phyloP scores from a whole-genome alignment of 1,284 basidiomycete genomes.

The Cryptococcus sp. region DNA sequence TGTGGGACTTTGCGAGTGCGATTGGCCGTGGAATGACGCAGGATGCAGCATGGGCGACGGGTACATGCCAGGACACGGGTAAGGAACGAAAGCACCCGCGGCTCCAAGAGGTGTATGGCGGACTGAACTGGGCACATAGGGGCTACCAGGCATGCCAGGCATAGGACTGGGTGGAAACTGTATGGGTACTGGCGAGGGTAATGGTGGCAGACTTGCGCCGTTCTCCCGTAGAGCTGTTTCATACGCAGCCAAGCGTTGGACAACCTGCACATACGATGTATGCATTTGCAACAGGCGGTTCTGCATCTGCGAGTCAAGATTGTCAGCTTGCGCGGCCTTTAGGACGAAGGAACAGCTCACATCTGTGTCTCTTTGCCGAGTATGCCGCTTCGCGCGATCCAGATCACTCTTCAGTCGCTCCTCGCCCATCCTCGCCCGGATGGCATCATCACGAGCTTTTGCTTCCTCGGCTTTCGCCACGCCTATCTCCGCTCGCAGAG shows the following conservation, averaged over 20 bases:
- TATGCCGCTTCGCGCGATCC: slow-evolving; percentile 30
- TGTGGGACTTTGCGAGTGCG: slow-evolving; percentile 21
- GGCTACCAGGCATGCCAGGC: slow-evolving; percentile 8
- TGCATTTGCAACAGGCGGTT: slow-evolving; percentile 12
- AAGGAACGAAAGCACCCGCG: slow-evolving; percentile 13
- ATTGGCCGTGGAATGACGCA: slow-evolving; percentile 9
- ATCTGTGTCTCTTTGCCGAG: slow-evolving; percentile 39
- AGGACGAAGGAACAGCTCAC: slow-evolving; percentile 27
- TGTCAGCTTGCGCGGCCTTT: slow-evolving; percentile 12
- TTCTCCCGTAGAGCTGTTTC: slow-evolving; percentile 17
- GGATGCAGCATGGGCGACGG: slow-evolving; percentile 31
- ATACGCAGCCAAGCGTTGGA: slow-evolving; percentile 12
- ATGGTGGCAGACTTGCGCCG: slow-evolving; percentile 9
- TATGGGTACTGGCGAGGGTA: slow-evolving; percentile 16
- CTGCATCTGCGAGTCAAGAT: slow-evolving; percentile 17
- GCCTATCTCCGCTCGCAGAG: slow-evolving; percentile 45
- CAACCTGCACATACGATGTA: slow-evolving; percentile 9
- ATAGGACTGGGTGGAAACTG: slow-evolving; percentile 14
- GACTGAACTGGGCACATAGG: slow-evolving; percentile 12
- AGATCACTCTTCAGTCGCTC: slow-evolving; percentile 36
- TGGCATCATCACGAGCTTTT: slow-evolving; percentile 41
- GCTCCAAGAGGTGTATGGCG: slow-evolving; percentile 3
- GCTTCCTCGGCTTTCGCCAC: slow-evolving; percentile 44
- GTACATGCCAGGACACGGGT: slow-evolving; percentile 34
- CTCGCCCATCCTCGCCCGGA: slow-evolving; percentile 28